Evolutionary conservation across 2,329 filamentous ascomycete genomes (phyloP), one percentile per base, ranked within the genome.

Genomic region (Xylariomycetidae sp.): DNA sequence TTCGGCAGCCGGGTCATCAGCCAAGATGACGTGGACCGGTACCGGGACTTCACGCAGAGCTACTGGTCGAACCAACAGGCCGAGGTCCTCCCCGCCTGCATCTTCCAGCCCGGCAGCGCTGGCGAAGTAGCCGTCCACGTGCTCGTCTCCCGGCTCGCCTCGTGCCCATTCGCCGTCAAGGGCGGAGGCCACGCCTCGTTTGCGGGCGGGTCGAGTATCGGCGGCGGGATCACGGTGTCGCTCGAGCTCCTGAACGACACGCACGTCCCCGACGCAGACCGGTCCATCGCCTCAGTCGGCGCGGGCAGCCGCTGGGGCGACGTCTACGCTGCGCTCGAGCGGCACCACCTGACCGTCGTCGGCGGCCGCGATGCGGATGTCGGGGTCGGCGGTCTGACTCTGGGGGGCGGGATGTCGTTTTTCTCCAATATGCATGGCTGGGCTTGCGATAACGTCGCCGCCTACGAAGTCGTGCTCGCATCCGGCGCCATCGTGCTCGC

Each of bases 131-230:
- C 30, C 4, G 18, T 25, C 2, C 12, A 13, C 7, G 6, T 32
- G 4, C 15, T 32, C 19, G 9, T 32, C 9, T 23, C 30, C 12
- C 30, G 30, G 12, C 11, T 26, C 10, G 26, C 20, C 9, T 8
- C 11, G n/a, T 32, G 30, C 19, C 19, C 19, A 27, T 33, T 33
- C 14, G 31, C 31, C 4, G 31, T 28, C 8, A 16, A 20, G 14
- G 25, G 31, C 23, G 31, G 31, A 6, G 31, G 31, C 3, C 31
- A 28, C 17, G 31, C 31, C n/a, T 27, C 31, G 12, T 27, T 33
- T 17, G 20, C 22, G n/a, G 31, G 16, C 8, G 23, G 14, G 5
- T 33, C 31, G 14, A 33, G 20, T 18, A 33, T 20, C 29, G 18
- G 15, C 6, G 18, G 14, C 11, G 29, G 29, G 6, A 31, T 31